Conservation (phyloP, 768 basidiomycete species). For the Lyophyllum atratum region DNA sequence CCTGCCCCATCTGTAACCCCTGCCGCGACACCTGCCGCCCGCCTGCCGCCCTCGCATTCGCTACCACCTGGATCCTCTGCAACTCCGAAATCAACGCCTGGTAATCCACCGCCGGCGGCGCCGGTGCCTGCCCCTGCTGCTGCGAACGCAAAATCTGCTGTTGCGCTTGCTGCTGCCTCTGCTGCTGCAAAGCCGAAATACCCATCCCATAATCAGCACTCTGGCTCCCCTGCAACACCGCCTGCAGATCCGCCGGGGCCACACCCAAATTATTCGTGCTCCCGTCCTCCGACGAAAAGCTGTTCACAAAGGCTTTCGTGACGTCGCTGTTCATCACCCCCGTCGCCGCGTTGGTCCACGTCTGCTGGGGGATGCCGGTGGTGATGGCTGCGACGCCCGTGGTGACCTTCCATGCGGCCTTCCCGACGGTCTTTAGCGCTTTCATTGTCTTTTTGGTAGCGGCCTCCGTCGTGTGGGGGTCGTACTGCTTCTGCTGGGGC, state of each 20-base stretch:
- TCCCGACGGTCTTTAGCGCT: constrained; percentile 9
- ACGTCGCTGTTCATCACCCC: constrained; percentile 16
- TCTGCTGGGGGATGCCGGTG: constrained; percentile 1
- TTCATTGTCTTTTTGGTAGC: constrained; percentile 19
- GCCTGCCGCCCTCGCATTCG: constrained; percentile 11
- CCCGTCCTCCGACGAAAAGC: constrained; percentile 18
- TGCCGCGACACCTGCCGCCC: not conserved
- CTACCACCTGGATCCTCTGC: constrained; percentile 16
- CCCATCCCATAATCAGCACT: constrained; percentile 35
- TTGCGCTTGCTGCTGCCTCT: constrained; percentile 17
- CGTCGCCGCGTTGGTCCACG: not conserved
- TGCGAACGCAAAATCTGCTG: constrained; percentile 10
- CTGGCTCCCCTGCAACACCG: constrained; percentile 30
- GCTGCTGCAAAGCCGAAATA: constrained; percentile 28
- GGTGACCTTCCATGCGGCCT: constrained; percentile 15
- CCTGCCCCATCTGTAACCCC: not conserved
- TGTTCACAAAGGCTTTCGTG: not conserved
- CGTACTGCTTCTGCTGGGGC: not conserved
- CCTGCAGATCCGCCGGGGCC: constrained; percentile 26
- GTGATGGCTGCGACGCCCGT: constrained; percentile 9
- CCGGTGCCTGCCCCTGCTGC: not conserved
- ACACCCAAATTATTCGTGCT: constrained; percentile 13
- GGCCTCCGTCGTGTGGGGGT: constrained; percentile 10
- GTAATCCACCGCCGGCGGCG: constrained; percentile 18
- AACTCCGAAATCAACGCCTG: constrained; percentile 19